Percentiles rank a stretch among this genome's conserved stretches.
phyloP scores from a whole-genome alignment of 2,329 filamentous ascomycete species.

The Xylariaceae sp. region DNA sequence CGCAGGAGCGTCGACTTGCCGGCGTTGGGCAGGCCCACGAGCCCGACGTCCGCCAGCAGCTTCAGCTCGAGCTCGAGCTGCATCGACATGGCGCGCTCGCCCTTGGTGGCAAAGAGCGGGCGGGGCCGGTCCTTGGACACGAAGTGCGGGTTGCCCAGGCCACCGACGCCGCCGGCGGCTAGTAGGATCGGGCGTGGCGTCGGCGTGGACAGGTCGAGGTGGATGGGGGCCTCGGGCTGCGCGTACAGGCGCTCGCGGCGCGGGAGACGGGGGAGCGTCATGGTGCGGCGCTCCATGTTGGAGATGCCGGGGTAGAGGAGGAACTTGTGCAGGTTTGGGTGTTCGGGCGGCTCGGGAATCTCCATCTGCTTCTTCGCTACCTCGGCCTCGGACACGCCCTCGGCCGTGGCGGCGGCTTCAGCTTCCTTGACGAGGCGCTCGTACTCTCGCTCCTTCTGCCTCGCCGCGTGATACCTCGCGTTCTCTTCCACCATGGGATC shows the following conservation, averaged over 20 bases:
- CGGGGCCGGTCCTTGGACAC: slow-evolving; percentile 67
- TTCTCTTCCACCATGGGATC: slow-evolving; percentile 71
- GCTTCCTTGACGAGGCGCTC: slow-evolving; percentile 21
- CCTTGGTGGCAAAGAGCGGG: slow-evolving; percentile 85
- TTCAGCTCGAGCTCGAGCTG: slow-evolving; percentile 87
- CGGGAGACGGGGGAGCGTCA: slow-evolving; percentile 48
- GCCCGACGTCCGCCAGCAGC: slow-evolving; percentile 87
- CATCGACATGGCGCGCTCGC: slow-evolving; percentile 73
- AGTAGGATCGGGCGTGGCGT: slow-evolving; percentile 82
- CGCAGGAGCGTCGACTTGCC: slow-evolving; percentile 92
- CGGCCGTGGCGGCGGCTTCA: slow-evolving; percentile 36
- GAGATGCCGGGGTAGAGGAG: slow-evolving; percentile 77
- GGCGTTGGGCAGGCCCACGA: slow-evolving; percentile 93
- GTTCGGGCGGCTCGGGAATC: slow-evolving; percentile 30
- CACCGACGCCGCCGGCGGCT: slow-evolving; percentile 82
- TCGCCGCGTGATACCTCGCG: slow-evolving; percentile 31
- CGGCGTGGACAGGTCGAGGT: slow-evolving; percentile 67
- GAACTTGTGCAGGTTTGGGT: slow-evolving; percentile 65
- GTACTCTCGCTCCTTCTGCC: slow-evolving; percentile 32
- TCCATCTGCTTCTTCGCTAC: slow-evolving; percentile 21
- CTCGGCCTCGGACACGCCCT: slow-evolving; percentile 6
- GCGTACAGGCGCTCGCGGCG: slow-evolving; percentile 51
- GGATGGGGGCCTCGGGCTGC: slow-evolving; percentile 69
- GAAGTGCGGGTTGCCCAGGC: slow-evolving; percentile 92
- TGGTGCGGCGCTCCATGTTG: slow-evolving; percentile 59